Evolutionary conservation across 2,329 filamentous ascomycete species (phyloP).

Genomic region (Cercospora sesami): DNA sequence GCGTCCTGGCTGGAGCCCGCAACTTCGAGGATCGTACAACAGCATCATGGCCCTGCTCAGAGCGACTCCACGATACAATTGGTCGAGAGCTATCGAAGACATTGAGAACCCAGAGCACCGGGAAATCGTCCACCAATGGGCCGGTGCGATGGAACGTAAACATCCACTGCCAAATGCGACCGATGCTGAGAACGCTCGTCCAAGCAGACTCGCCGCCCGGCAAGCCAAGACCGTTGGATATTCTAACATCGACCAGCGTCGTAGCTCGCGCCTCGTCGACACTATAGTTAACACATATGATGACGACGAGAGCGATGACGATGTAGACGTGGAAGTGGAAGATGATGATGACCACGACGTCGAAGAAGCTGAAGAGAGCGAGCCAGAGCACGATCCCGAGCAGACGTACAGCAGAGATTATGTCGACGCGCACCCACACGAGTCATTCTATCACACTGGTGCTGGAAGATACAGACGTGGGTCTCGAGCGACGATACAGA

Average conservation of each 20-base stretch:
- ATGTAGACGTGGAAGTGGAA: constrained; percentile 14
- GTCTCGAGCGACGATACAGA: constrained; percentile 15
- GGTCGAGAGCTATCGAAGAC: constrained; percentile 13
- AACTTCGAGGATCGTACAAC: constrained; percentile 23
- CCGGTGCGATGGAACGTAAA: constrained; percentile 21
- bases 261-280: constrained; percentile 27
- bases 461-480: constrained; percentile 34
- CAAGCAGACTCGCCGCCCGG: constrained; percentile 16
- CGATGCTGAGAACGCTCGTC: background rate
- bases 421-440: constrained; percentile 32
- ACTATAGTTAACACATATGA: constrained; percentile 19
- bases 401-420: constrained; percentile 33
- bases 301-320: constrained; percentile 21
- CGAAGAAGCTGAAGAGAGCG: constrained; percentile 13
- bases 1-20: constrained; percentile 24
- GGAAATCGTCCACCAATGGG: constrained; percentile 23
- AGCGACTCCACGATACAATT: constrained; percentile 21
- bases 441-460: constrained; percentile 35
- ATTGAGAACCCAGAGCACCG: constrained; percentile 16
- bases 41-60: constrained; percentile 21
- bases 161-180: constrained; percentile 12
- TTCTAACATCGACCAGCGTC: constrained; percentile 24
- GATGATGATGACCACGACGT: constrained; percentile 16
- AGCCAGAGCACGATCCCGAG: constrained; percentile 20
- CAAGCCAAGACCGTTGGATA: constrained; percentile 22